Conservation (phyloP, 768 basidiomycete species). For the Amanita pseudoporphyria region DNA sequence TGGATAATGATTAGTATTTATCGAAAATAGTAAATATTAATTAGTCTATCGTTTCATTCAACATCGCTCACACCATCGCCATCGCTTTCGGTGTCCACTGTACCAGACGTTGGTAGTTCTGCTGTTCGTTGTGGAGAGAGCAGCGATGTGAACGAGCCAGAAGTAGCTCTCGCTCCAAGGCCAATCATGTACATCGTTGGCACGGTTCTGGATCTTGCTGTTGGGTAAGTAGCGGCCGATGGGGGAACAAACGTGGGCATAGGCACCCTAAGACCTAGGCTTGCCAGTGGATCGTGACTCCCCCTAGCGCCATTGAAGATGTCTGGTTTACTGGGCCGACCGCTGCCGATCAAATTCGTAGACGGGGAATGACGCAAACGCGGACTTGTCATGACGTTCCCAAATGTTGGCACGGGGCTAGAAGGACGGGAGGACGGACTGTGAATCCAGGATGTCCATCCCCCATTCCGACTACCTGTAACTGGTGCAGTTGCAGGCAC, state of each 20-base stretch:
- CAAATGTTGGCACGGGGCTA: conserved; percentile 52
- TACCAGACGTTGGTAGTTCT: background rate
- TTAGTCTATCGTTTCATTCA: background rate
- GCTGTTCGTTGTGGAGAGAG: background rate
- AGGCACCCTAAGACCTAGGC: conserved; percentile 43
- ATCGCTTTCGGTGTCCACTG: background rate
- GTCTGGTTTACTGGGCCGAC: conserved; percentile 11
- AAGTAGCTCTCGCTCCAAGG: conserved; percentile 35
- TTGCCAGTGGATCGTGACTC: conserved; percentile 30
- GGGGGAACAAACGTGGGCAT: conserved; percentile 36
- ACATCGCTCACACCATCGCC: conserved; percentile 1
- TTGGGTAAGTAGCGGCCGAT: conserved; percentile 4
- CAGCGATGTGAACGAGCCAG: conserved; percentile 11
- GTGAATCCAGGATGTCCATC: conserved; percentile 54
- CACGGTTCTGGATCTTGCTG: conserved; percentile 34
- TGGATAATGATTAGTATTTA: too few relatives aligned
- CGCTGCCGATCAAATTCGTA: conserved; percentile 16
- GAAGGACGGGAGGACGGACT: conserved; percentile 27
- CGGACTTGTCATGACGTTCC: conserved; percentile 60
- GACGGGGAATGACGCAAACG: conserved; percentile 43
- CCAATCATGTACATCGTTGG: conserved; percentile 61
- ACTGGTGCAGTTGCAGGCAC: conserved; percentile 8
- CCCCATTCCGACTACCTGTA: conserved; percentile 14
- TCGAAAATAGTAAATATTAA: too few relatives aligned
- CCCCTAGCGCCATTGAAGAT: conserved; percentile 7